These are phyloP conservation scores for Monosporozyma siamensis DNA, from an alignment of 805 yeast species.

Conservation along the genomic window DNA sequence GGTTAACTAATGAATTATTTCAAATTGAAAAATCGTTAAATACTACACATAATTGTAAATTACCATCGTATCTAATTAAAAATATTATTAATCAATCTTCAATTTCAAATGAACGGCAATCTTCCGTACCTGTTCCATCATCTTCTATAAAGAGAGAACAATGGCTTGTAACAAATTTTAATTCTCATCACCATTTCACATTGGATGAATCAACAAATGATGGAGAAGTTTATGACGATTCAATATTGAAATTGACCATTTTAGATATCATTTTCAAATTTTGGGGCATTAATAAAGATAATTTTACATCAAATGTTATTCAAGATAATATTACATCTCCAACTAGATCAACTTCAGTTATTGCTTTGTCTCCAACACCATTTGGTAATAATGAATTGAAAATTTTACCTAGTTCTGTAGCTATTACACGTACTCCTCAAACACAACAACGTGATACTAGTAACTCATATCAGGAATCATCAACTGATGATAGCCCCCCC, in stretches of 20 bases:
- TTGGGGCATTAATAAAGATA: conserved; percentile 50
- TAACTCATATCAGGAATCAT: no score
- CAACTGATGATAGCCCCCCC: no score
- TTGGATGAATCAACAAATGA: no score
- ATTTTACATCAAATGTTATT: conserved; percentile 12
- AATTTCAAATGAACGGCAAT: no score
- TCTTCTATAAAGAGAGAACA: no score
- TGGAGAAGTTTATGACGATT: conserved; percentile 7
- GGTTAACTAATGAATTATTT: conserved; percentile 71
- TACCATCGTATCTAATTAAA: conserved; percentile 60
- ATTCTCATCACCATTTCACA: neutral
- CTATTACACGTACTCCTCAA: no score
- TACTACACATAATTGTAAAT: conserved; percentile 28
- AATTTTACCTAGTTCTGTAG: conserved; percentile 20
- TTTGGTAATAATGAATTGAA: conserved; percentile 9
- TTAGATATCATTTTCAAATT: conserved; percentile 61
- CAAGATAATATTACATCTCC: neutral
- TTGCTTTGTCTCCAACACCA: neutral
- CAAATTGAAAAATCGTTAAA: conserved; percentile 67
- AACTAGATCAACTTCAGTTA: neutral
- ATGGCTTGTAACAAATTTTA: neutral
- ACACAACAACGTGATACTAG: no score
- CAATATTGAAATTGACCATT: conserved; percentile 51
- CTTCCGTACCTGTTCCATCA: no score
- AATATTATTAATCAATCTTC: conserved; percentile 39